Evolutionary conservation across 805 yeast species (phyloP), one percentile per base, ranked within the genome.

Genomic region (Myxozyma monticola): DNA sequence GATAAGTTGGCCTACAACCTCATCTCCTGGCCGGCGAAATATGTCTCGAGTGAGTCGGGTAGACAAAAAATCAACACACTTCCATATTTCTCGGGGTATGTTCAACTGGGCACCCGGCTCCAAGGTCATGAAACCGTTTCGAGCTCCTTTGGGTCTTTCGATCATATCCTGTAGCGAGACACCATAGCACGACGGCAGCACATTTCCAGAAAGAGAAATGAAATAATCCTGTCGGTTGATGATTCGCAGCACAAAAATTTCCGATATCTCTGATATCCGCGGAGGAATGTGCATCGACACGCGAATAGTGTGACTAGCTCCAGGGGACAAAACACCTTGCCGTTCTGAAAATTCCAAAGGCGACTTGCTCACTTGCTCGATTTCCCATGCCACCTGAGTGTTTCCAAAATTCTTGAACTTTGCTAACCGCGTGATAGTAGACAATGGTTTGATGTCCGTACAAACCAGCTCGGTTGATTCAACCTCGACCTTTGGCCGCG

Each of bases 401-500:
- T 66, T 64, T 15, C 74, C 73, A 4, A 61, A 50, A 51, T 75
- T 76, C 24, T 47, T 61, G 17, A 79, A 43, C 14, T 60, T 64
- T 2, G 71, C 47, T n/a, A 61, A 56, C 7, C 50, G 30, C n/a
- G 57, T 58, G 4, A 48, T 46, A 4, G 49, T 42, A 42, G 59
- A 45, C 37, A 63, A 30, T 40, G 68, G 63, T 33, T 63, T 56
- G 35, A 59, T n/a, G 58, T 68, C 62, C 37, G 56, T 38, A 10
- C 62, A 37, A 18, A 53, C 48, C 24, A 71, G 47, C 34, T 73
- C 71, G 45, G 73, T 52, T 28, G 68, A 65, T 37, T 65, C 55
- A 21, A 78, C 72, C 1, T 63, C 61, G 1, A 79, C 70, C 2
- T 62, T 60, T 1, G 77, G 73, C 22, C 79, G 67, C 12, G 70